These are phyloP conservation scores for Blastobotrys terrestris DNA, from an alignment of 805 yeast species.

Conservation along the genomic window DNA sequence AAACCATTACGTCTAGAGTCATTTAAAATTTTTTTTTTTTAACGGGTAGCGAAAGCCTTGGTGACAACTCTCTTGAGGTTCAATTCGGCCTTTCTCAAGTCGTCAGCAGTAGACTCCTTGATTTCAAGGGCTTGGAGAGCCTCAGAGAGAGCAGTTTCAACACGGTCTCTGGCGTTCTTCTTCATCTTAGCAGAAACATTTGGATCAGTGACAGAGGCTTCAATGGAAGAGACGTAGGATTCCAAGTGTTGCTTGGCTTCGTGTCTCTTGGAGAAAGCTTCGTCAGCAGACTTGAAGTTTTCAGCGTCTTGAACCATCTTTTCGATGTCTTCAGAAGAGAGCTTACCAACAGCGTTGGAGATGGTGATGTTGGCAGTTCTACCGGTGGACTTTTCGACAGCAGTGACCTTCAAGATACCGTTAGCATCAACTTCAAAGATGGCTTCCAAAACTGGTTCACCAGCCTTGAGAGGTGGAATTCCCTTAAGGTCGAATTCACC, in stretches of 20 bases:
- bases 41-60: constrained; percentile 97
- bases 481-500: constrained; percentile 99
- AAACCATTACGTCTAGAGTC: not conserved
- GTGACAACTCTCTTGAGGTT: constrained; percentile 98
- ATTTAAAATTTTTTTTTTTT: constrained; percentile 6
- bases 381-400: constrained; percentile 98
- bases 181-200: constrained; percentile 94
- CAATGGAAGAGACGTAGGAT: constrained; percentile 94
- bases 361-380: constrained; percentile 97
- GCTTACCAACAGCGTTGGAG: constrained; percentile 98
- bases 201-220: constrained; percentile 96
- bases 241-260: constrained; percentile 99
- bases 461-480: constrained; percentile 97
- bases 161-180: constrained; percentile 95
- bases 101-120: constrained; percentile 95
- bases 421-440: constrained; percentile 99
- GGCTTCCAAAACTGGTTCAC: constrained; percentile 99
- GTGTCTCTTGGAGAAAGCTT: constrained; percentile 98
- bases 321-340: constrained; percentile 93
- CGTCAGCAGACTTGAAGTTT: constrained; percentile 98
- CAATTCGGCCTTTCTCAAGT: constrained; percentile 98
- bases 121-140: constrained; percentile 97
- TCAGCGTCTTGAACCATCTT: constrained; percentile 99
- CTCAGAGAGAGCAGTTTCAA: constrained; percentile 95
- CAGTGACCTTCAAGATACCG: constrained; percentile 99